phyloP scores from a whole-genome alignment of 495 filamentous ascomycete genomes.

The Xylaria sp. region DNA sequence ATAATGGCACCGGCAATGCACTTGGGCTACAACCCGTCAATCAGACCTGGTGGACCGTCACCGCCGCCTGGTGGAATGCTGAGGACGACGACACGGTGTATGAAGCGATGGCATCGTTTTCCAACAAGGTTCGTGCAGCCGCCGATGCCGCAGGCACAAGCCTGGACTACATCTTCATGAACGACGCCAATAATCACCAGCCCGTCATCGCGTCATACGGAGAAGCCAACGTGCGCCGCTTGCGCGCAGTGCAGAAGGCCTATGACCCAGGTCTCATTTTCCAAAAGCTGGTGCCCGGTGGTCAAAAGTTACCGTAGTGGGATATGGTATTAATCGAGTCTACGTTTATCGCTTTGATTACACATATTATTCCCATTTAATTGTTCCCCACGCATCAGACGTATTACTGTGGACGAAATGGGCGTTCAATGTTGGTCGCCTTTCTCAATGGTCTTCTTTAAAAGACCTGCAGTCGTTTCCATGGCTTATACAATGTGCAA shows the following conservation, averaged over 20 bases:
- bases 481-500: too few species aligned
- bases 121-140: neutral
- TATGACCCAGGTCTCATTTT: constrained; percentile 49
- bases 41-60: constrained; percentile 25
- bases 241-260: constrained; percentile 36
- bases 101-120: neutral
- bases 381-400: too few species aligned
- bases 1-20: constrained; percentile 33
- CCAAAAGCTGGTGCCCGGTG: constrained; percentile 37
- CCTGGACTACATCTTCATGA: constrained; percentile 32
- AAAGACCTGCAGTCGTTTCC: too few species aligned
- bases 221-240: constrained; percentile 35
- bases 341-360: too few species aligned
- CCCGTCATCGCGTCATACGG: constrained; percentile 45
- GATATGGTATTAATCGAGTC: too few species aligned
- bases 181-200: constrained; percentile 39
- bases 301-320: constrained; percentile 16
- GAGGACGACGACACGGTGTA: constrained; percentile 23
- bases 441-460: too few species aligned
- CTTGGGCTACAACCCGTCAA: constrained; percentile 30
- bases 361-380: too few species aligned
- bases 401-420: too few species aligned
- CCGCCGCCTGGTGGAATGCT: constrained; percentile 22
- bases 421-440: too few species aligned
- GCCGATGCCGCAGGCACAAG: neutral